Percentiles rank a stretch among this genome's conserved stretches.
These are phyloP conservation scores for Solanum arcanum DNA, from an alignment of 257 asterid species.

Conservation along the genomic window DNA sequence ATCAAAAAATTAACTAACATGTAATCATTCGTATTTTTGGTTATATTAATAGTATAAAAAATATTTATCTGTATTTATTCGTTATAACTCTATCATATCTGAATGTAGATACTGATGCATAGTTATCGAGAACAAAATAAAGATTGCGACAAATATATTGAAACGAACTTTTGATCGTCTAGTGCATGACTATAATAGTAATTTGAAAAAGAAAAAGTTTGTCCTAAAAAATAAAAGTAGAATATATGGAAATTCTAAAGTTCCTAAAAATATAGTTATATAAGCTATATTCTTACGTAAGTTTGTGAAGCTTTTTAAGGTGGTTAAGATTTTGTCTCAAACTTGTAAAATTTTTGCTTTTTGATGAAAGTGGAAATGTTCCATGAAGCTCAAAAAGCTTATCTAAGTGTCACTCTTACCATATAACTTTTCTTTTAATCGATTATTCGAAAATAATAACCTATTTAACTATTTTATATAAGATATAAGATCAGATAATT, in stretches of 20 bases:
- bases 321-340: background rate
- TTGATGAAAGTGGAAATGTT: background rate
- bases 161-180: background rate
- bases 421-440: background rate
- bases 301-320: background rate
- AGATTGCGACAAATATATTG: background rate
- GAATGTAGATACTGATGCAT: background rate
- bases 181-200: background rate
- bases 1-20: background rate
- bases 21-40: background rate
- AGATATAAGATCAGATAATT: no score
- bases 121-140: background rate
- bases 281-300: background rate
- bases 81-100: background rate
- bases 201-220: background rate
- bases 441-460: background rate
- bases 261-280: background rate
- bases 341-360: background rate
- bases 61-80: background rate
- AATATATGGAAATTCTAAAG: constrained; percentile 7
- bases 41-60: background rate
- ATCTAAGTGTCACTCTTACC: background rate
- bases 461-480: no score
- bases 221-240: constrained; percentile 12
- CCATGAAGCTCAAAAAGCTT: background rate